Evolutionary conservation across 2,329 filamentous ascomycete species (phyloP).

Genomic region (Fusarium acutatum): DNA sequence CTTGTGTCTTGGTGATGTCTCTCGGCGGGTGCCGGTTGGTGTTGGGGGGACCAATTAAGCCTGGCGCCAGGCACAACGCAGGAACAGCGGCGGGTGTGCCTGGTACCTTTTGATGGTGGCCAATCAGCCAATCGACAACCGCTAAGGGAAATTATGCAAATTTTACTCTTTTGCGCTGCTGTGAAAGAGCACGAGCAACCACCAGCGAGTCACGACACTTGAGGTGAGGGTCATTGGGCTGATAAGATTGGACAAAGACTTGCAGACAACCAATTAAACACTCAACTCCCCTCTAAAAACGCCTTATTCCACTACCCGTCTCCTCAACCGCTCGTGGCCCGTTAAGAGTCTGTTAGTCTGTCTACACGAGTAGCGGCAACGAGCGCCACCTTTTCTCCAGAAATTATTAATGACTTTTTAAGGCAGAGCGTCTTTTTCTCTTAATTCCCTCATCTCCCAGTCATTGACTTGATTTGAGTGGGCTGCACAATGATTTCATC

Average conservation of each 20-base stretch:
- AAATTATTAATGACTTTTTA: constrained; percentile 1
- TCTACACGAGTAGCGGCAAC: constrained; percentile 13
- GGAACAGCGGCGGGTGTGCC: constrained; percentile 35
- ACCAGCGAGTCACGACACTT: not conserved
- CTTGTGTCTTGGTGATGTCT: not conserved
- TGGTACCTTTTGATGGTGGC: not conserved
- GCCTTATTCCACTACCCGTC: not conserved
- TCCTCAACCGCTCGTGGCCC: not conserved
- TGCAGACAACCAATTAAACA: not conserved
- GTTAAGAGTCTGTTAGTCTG: no score
- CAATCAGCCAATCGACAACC: constrained; percentile 4
- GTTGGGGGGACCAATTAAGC: constrained; percentile 9
- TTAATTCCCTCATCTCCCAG: constrained; percentile 35
- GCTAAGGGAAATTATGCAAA: constrained; percentile 43
- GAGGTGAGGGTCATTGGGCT: constrained; percentile 8
- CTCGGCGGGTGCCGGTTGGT: not conserved
- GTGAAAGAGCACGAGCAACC: constrained; percentile 3
- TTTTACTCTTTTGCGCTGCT: constrained; percentile 36
- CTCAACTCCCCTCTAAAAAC: not conserved
- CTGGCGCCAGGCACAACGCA: constrained; percentile 39
- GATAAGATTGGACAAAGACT: constrained; percentile 16
- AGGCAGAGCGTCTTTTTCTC: constrained; percentile 3
- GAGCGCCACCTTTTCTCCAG: constrained; percentile 7
- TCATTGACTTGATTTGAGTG: not conserved
- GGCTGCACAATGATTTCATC: constrained; percentile 27